Base-by-base conservation (phyloP, 2,329 filamentous ascomycete species). In the Cyphellophora attinorum region DNA sequence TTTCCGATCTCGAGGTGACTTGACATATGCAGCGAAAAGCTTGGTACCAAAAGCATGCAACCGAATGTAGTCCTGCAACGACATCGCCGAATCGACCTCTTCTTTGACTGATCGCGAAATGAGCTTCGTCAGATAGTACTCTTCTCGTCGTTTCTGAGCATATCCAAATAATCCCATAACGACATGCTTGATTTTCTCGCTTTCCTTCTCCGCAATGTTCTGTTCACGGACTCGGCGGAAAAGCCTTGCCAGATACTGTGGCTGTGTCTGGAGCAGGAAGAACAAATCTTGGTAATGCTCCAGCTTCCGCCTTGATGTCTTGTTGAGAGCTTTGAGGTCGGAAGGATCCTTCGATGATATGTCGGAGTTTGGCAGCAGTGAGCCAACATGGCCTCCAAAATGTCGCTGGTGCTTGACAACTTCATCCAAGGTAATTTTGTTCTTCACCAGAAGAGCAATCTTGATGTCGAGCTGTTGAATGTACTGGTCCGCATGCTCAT, bases 391-490 rank as follows among this genome's bases (percentile, higher is more conserved):
- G 2, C 89, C 88, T 37, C 91, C 91, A 51, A 91, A 95, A 57
- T 94, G 93, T 64, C 82, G 89, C 54, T 98, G 91, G 55, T 96
- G 91, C 51, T 86, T 85, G 36, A 98, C 84, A 17, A 98, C 91
- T 61, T 98, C 93, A 53, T 98, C 91, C 3, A 98, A 71, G 0
- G 91, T 96, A 52, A 98, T 98, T 61, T 98, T 98, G 73, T 98
- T 98, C 71, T 96, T 96, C 51, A 98, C 91, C 12, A 98, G 71
- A 3, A 98, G 73, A 1, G 91, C 91, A 56, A 98, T 98, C 65
- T 98, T 98, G 68, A 98, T 94, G 54, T 98, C 93, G 21, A 98
- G 74, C 56, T 98, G 91, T 51, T 94, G 88, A 48, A 98, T 94
- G 54, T 98, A 98, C 56, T 95, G 86, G 61, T 98, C 91, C 25